Base-by-base conservation (phyloP, 352 stramenopile species). In the Globisporangium cystogenes region DNA sequence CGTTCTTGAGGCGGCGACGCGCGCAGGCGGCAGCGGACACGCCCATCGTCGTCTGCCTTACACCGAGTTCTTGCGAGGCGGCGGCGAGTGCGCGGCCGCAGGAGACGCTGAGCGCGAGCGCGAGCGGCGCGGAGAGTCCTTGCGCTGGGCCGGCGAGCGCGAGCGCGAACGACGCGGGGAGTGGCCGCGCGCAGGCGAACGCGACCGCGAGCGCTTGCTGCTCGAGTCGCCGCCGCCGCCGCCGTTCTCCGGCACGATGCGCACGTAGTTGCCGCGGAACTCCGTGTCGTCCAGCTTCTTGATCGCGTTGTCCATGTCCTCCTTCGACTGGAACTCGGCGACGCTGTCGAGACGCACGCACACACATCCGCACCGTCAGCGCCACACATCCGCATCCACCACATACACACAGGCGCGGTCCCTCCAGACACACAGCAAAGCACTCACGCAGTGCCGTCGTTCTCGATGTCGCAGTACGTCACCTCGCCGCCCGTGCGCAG, bases 211-310 rank as follows among this genome's bases (percentile, higher is more conserved):
- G 53, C 82, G 82, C 35, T 67, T 82, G 55, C 76, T 73, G 18
- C 53, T 59, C 48, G 55, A 55, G 27, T 56, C 35, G n/a, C 53
- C 65, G 48, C 67, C 64, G 23, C n/a, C n/a, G n/a, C n/a, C n/a
- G n/a, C 33, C 46, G 42, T 57, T 64, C 49, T 83, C 74, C 16
- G 76, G 57, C 7, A 74, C 70, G 50, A 94, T 74, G 40, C 83
- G 81, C 29, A 94, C 80, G 59, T 88, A 91, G 61, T 76, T 87
- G 57, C 83, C 83, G 51, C 81, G 81, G 70, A 94, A 94, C 44
- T 94, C 84, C 37, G 84, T 94, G 74, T 94, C 84, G 53, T 94
- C 82, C 24, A 94, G 72, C 68, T 94, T 94, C 51, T 79, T 77
- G 31, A 94, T 71, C 7, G 80, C 84, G 52, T 90, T 84, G 10